A percentile compares a stretch with the other conserved stretches of the same genome.
These are phyloP conservation scores for Cercospora berteroae DNA, from an alignment of 2,329 filamentous ascomycete species.

Conservation along the genomic window DNA sequence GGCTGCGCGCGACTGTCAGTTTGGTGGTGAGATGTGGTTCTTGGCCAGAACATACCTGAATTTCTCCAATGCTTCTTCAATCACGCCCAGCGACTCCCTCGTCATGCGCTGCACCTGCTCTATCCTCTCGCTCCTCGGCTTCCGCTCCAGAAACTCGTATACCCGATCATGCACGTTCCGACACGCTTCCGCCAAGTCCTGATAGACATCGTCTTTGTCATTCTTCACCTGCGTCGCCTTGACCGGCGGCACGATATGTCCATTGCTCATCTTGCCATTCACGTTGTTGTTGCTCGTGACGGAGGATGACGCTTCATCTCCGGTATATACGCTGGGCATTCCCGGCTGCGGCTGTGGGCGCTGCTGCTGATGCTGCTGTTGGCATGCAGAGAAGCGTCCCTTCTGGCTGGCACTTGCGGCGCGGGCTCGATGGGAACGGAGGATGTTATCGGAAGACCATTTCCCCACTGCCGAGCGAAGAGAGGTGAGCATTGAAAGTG, in stretches of 20 bases:
- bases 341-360: conserved; percentile 6
- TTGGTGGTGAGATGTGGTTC: background rate
- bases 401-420: background rate
- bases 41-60: conserved; percentile 59
- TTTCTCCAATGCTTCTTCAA: conserved; percentile 69
- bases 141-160: conserved; percentile 62
- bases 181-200: conserved; percentile 43
- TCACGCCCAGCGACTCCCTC: conserved; percentile 66
- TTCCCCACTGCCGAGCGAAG: conserved; percentile 6
- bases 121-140: conserved; percentile 57
- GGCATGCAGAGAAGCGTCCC: conserved; percentile 8
- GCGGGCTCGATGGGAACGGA: conserved; percentile 1
- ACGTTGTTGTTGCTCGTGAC: background rate
- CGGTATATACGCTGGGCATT: conserved; percentile 10
- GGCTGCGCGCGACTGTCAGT: conserved; percentile 48
- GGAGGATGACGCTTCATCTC: conserved; percentile 7
- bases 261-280: conserved; percentile 7
- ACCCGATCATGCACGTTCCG: conserved; percentile 59
- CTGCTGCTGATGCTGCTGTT: background rate
- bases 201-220: conserved; percentile 9
- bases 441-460: conserved; percentile 10
- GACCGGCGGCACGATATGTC: background rate
- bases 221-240: background rate
- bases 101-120: conserved; percentile 71
- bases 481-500: background rate